A percentile compares a stretch with the other conserved stretches of the same genome.
Conservation (phyloP, 2,329 filamentous ascomycete species). For the Aureobasidium vineae region DNA sequence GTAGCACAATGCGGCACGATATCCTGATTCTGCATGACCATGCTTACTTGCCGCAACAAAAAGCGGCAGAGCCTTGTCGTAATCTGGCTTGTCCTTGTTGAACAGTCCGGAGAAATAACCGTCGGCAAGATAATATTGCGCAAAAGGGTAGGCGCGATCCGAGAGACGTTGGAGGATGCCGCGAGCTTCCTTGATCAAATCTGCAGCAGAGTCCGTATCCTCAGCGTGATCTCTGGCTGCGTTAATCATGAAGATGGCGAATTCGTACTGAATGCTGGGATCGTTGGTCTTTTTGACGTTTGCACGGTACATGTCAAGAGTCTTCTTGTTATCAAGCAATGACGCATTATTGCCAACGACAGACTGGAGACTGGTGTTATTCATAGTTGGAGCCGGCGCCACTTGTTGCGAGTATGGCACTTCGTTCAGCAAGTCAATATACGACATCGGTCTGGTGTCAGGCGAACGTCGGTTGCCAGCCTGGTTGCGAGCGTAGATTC, state of each 20-base stretch:
- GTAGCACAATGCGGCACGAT: constrained; percentile 90
- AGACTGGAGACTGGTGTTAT: constrained; percentile 76
- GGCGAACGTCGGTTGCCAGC: constrained; percentile 57
- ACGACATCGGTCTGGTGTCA: constrained; percentile 58
- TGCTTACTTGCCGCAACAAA: constrained; percentile 95
- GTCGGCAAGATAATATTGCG: constrained; percentile 95
- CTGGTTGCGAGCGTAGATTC: constrained; percentile 47
- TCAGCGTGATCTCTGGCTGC: constrained; percentile 70
- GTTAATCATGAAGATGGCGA: constrained; percentile 90
- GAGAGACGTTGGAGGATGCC: constrained; percentile 82
- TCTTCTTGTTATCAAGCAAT: constrained; percentile 85
- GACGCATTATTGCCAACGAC: constrained; percentile 87
- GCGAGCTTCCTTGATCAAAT: constrained; percentile 81
- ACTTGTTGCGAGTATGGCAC: constrained; percentile 77
- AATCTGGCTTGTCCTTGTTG: constrained; percentile 89
- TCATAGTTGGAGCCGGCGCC: constrained; percentile 62
- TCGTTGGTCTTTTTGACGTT: constrained; percentile 98
- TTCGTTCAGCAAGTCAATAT: constrained; percentile 60
- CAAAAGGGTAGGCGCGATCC: constrained; percentile 89
- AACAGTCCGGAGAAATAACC: constrained; percentile 93
- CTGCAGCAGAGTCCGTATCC: constrained; percentile 46
- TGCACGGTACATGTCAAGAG: constrained; percentile 92
- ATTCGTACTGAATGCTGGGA: constrained; percentile 87
- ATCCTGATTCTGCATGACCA: constrained; percentile 93
- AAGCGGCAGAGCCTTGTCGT: constrained; percentile 85